phyloP scores from a whole-genome alignment of 1,284 basidiomycete genomes.

The Serendipita sp. region DNA sequence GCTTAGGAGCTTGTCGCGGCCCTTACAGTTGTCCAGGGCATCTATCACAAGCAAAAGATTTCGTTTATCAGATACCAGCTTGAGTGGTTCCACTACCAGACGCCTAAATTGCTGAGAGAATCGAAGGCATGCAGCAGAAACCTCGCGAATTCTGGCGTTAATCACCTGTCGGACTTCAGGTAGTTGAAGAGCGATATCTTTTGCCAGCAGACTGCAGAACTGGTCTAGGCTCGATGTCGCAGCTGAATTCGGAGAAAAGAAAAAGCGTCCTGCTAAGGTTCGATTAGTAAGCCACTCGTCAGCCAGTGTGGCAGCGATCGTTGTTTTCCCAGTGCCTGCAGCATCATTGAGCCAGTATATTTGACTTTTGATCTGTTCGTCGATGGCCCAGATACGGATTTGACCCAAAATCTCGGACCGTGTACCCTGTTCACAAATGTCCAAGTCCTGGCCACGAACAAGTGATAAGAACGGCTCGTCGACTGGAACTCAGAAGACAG shows the following conservation, averaged over 20 bases:
- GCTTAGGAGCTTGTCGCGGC: neutral
- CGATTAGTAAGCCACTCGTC: neutral
- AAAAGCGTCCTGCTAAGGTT: neutral
- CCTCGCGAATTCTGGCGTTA: too few relatives aligned
- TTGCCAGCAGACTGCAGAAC: neutral
- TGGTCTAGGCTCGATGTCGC: neutral
- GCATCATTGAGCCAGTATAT: neutral
- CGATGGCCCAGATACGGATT: neutral
- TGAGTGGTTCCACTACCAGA: neutral
- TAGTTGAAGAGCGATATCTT: neutral
- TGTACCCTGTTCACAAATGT: neutral
- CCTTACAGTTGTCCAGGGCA: neutral
- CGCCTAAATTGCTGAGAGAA: neutral
- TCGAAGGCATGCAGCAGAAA: neutral
- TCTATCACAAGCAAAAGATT: neutral
- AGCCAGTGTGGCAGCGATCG: neutral
- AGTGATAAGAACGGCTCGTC: neutral
- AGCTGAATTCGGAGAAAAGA: neutral
- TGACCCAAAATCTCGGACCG: neutral
- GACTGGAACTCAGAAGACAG: too few relatives aligned
- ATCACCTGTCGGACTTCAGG: neutral
- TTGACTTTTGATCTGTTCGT: neutral
- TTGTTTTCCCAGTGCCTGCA: neutral
- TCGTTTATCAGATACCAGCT: too few relatives aligned
- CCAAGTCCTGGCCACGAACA: neutral